These are phyloP conservation scores for Penicillium brasilianum DNA, from an alignment of 2,329 filamentous ascomycete species.

Conservation along the genomic window DNA sequence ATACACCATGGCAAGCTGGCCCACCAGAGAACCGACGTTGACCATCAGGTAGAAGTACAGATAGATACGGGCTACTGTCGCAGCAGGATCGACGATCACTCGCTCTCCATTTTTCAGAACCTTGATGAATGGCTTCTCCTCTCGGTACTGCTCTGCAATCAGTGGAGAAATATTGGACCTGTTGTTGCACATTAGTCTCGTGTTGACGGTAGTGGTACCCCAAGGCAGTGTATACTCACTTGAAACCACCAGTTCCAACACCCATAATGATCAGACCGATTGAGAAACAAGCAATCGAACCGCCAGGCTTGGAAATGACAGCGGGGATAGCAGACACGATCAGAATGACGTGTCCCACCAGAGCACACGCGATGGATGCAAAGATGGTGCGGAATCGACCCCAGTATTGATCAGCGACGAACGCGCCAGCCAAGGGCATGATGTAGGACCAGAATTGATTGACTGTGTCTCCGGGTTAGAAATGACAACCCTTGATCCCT, in stretches of 20 bases:
- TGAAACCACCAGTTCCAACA: constrained; percentile 80
- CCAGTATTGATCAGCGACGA: constrained; percentile 69
- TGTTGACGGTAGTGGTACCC: background rate
- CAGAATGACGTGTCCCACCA: constrained; percentile 69
- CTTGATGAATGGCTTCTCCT: constrained; percentile 62
- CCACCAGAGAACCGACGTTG: constrained; percentile 67
- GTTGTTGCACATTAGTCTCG: background rate
- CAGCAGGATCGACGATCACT: constrained; percentile 71
- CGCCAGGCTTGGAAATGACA: constrained; percentile 63
- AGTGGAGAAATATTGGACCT: constrained; percentile 72
- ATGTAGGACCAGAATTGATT: constrained; percentile 68
- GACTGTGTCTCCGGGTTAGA: constrained; percentile 36
- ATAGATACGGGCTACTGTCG: constrained; percentile 71
- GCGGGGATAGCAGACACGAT: constrained; percentile 67
- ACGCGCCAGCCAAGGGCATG: constrained; percentile 63
- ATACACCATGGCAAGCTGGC: constrained; percentile 71
- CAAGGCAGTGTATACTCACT: constrained; percentile 44
- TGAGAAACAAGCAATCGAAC: constrained; percentile 67
- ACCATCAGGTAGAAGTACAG: constrained; percentile 74
- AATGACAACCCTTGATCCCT: background rate
- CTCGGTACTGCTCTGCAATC: constrained; percentile 71
- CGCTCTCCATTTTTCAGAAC: constrained; percentile 64
- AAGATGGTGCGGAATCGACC: constrained; percentile 74
- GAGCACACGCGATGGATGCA: constrained; percentile 66
- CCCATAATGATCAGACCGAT: constrained; percentile 70